Percentiles rank a stretch among this genome's conserved stretches.
phyloP scores from a whole-genome alignment of 73 alveolate species.

The Uronychia binucleata region DNA sequence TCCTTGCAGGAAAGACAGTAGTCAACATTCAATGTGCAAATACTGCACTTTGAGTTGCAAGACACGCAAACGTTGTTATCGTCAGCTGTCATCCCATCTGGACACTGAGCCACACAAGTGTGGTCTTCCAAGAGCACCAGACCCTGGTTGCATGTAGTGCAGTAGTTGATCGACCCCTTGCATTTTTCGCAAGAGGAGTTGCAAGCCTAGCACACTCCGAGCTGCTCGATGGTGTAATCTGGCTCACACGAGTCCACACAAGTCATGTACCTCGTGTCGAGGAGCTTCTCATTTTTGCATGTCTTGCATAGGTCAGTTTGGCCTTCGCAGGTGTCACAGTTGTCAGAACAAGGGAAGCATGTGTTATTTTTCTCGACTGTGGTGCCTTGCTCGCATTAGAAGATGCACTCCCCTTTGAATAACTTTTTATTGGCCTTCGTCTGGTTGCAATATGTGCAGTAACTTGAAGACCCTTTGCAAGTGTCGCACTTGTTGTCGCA shows the following conservation, averaged over 20 bases:
- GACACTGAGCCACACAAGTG: constrained; percentile 40
- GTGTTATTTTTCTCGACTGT: background rate
- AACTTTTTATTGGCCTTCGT: background rate
- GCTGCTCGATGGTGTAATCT: background rate
- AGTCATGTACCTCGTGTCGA: background rate
- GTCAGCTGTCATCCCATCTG: constrained; percentile 24
- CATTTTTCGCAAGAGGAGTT: background rate
- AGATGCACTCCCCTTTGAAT: background rate
- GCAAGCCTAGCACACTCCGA: background rate
- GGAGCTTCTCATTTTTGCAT: background rate
- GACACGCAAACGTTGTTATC: constrained; percentile 9
- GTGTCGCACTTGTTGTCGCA: background rate
- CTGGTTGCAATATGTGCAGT: background rate
- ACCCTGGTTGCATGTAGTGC: background rate
- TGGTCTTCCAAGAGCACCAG: background rate
- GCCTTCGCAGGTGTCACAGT: background rate
- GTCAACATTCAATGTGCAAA: constrained; percentile 54
- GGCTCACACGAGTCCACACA: background rate
- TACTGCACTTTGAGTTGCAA: constrained; percentile 35
- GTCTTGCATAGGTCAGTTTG: background rate
- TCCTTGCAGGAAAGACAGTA: constrained; percentile 47
- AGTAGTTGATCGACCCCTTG: background rate
- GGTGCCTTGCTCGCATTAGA: background rate
- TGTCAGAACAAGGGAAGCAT: constrained; percentile 2
- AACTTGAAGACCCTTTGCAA: background rate